These are phyloP conservation scores for Vitis rotundifolia DNA, from an alignment of 164 flowering plant genomes.

Conservation along the genomic window DNA sequence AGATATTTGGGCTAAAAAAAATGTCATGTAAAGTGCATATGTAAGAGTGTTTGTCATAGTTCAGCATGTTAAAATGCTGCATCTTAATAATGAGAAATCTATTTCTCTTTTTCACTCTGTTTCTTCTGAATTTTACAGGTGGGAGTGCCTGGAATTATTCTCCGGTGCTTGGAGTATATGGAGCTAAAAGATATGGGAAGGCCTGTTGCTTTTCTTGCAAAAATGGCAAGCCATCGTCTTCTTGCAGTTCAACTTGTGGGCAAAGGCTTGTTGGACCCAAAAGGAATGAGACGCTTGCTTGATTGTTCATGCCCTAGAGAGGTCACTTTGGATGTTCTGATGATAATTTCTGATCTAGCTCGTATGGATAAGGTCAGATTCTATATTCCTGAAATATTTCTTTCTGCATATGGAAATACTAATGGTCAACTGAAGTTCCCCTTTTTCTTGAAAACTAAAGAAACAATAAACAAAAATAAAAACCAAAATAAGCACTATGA, in stretches of 20 bases:
- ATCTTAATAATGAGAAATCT: not conserved
- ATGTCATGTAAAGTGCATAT: not conserved
- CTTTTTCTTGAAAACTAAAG: not conserved
- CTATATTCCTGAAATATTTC: not conserved
- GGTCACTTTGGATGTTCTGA: slow-evolving; percentile 71
- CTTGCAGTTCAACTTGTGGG: slow-evolving; percentile 77
- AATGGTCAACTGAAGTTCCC: not conserved
- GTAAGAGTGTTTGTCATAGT: not conserved
- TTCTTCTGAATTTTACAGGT: slow-evolving; percentile 50
- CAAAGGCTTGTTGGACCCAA: slow-evolving; percentile 79
- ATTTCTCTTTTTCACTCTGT: slow-evolving; percentile 8
- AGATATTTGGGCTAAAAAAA: not conserved
- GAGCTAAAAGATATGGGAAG: slow-evolving; percentile 68
- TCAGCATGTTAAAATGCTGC: not conserved
- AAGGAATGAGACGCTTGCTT: slow-evolving; percentile 60
- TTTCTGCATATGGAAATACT: not conserved
- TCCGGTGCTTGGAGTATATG: slow-evolving; percentile 73
- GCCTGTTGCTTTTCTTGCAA: slow-evolving; percentile 92
- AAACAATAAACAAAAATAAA: too few species aligned
- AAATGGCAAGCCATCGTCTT: slow-evolving; percentile 62
- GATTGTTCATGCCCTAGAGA: slow-evolving; percentile 68
- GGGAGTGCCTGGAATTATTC: slow-evolving; percentile 62
- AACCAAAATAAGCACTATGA: too few species aligned
- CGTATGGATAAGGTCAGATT: slow-evolving; percentile 88
- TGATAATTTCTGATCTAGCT: slow-evolving; percentile 91